A percentile compares a stretch with the other conserved stretches of the same genome.
These are phyloP conservation scores for Excoecaria cochinchinensis DNA, from an alignment of 345 rosid species.

Conservation along the genomic window DNA sequence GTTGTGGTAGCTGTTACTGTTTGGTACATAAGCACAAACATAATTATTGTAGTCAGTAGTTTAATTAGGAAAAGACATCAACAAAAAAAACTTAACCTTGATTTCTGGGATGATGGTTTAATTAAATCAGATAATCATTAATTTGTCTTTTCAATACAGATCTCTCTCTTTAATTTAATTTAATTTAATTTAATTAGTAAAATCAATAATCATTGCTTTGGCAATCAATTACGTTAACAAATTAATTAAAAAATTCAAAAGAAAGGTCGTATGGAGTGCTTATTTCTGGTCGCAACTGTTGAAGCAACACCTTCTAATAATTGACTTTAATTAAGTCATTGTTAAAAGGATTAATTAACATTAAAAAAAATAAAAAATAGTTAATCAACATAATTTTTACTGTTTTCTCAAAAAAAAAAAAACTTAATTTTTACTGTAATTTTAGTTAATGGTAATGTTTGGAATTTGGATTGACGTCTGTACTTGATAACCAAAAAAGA, in stretches of 20 bases:
- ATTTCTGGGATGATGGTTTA: constrained; percentile 47
- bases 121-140: constrained; percentile 16
- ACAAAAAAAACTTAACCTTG: constrained; percentile 33
- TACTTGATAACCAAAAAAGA: background rate
- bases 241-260: background rate
- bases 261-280: background rate
- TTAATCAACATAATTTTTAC: no score
- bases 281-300: constrained; percentile 9
- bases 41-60: background rate
- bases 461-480: no score
- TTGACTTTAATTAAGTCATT: background rate
- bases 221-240: background rate
- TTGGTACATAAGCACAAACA: no score
- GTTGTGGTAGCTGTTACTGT: no score
- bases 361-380: no score
- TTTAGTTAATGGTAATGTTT: no score
- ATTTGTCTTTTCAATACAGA: constrained; percentile 18
- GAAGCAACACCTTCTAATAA: constrained; percentile 16
- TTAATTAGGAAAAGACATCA: constrained; percentile 4
- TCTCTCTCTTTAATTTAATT: constrained; percentile 9
- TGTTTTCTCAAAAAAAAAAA: no score
- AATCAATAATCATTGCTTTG: background rate
- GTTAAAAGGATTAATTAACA: background rate
- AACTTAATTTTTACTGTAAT: no score
- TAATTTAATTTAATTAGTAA: no score